A percentile compares a stretch with the other conserved stretches of the same genome.
Conservation (phyloP, 2,329 filamentous ascomycete species). For the Hymenoscyphus salicellus region DNA sequence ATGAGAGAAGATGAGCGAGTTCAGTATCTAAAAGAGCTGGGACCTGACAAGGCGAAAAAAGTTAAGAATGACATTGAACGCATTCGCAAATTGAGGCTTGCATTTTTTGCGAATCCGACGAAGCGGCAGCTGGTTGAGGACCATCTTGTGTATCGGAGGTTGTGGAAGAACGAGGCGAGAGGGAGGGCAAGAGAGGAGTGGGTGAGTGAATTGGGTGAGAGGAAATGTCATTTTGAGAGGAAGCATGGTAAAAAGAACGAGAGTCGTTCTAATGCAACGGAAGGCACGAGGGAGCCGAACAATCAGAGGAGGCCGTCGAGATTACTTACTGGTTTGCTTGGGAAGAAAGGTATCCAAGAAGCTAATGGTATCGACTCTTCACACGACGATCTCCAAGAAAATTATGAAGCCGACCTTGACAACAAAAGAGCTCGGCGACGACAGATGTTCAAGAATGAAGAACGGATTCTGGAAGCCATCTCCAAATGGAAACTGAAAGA, state of each 20-base stretch:
- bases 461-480: conserved; percentile 8
- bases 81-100: neutral
- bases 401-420: neutral
- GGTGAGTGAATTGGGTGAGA: neutral
- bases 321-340: neutral
- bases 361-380: neutral
- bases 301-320: neutral
- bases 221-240: neutral
- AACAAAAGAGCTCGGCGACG: neutral
- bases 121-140: neutral
- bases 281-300: neutral
- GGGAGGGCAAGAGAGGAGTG: neutral
- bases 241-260: neutral
- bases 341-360: neutral
- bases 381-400: neutral
- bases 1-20: conserved; percentile 5
- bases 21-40: neutral
- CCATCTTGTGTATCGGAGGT: neutral
- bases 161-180: conserved; percentile 8
- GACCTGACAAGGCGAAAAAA: neutral
- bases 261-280: neutral
- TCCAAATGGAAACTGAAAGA: conserved; percentile 1
- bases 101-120: conserved; percentile 8
- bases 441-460: conserved; percentile 8
- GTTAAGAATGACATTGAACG: conserved; percentile 2